Base-by-base conservation (phyloP, 305 asterid genomes). In the Fraxinus ornus region DNA sequence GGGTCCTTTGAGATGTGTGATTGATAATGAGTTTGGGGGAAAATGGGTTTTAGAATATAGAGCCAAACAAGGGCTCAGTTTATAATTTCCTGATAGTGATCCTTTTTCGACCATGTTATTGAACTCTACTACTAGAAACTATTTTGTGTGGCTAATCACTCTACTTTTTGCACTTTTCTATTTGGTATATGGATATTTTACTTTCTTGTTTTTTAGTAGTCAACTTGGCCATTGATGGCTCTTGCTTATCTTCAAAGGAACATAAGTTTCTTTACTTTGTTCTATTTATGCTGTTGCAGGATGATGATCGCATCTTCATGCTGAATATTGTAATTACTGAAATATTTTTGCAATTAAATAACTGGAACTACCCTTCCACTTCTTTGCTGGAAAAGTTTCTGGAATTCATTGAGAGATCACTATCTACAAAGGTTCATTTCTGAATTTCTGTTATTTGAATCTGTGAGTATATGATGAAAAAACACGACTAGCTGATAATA, bases 361-460 rank as follows among this genome's bases (percentile, higher is more conserved):
- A 90, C 75, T 87, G 91, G 90, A 83, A 76, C 73, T 44, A 76
- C 79, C 84, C 87, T 60, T 87, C 93, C 77, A 81, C 89, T 83
- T 85, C 88, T 79, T 88, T 91, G 82, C 73, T 92, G 90, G 98
- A 89, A 78, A 92, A 83, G 78, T 88, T 94, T 84, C 89, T 96
- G 86, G 95, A 84, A 87, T 94, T 94, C 90, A 88, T 93, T 47
- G 97, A 92, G 84, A 86, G 86, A 79, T 88, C 98, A 60, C 87
- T 96, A 60, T 77, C 81, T 57, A 85, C 83, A 83, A 90, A 93
- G 98, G 99, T 96, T 86, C 77, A 82, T 83, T 79, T 83, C 47
- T 76, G 33, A 75, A 55, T 64, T 77, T 68, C 74, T 82, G 19
- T 66, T 82, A 30, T 79, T 32, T 81, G 66, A 66, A 57, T 57